A percentile compares a stretch with the other conserved stretches of the same genome.
Evolutionary conservation across 805 yeast species (phyloP).

Genomic region (Suhomyces xylopsoci): DNA sequence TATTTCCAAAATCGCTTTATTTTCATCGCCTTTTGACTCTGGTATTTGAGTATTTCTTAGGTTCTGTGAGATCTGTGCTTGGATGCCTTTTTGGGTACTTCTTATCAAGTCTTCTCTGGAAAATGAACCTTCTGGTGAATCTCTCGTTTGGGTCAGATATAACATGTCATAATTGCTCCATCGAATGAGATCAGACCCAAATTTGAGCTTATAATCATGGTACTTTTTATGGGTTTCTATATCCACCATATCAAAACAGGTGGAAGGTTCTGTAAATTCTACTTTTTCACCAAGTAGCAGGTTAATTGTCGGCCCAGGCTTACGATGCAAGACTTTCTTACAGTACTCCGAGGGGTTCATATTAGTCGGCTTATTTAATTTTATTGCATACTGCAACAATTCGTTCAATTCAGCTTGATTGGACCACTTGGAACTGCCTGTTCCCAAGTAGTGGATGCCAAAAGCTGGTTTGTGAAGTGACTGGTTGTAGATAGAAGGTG

Average conservation of each 20-base stretch:
- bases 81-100: background rate
- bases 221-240: slow-evolving; percentile 14
- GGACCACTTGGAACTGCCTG: slow-evolving; percentile 28
- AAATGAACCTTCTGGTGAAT: background rate
- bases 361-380: slow-evolving; percentile 14
- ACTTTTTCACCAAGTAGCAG: background rate
- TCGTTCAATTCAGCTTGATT: slow-evolving; percentile 28
- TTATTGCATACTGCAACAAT: slow-evolving; percentile 27
- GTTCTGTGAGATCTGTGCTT: background rate
- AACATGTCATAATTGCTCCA: slow-evolving; percentile 19
- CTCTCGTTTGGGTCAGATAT: slow-evolving; percentile 8
- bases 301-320: background rate
- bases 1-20: background rate
- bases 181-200: slow-evolving; percentile 18
- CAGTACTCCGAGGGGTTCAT: background rate
- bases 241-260: slow-evolving; percentile 20
- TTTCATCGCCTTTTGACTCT: background rate
- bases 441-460: slow-evolving; percentile 14
- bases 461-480: slow-evolving; percentile 1
- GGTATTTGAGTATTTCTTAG: background rate
- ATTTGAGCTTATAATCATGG: slow-evolving; percentile 14
- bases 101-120: background rate
- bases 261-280: background rate
- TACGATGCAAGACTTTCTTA: background rate
- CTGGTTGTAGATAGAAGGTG: slow-evolving; percentile 6